Evolutionary conservation across 2,329 filamentous ascomycete genomes (phyloP), one percentile per base, ranked within the genome.

Genomic region (Monosporascus sp.): DNA sequence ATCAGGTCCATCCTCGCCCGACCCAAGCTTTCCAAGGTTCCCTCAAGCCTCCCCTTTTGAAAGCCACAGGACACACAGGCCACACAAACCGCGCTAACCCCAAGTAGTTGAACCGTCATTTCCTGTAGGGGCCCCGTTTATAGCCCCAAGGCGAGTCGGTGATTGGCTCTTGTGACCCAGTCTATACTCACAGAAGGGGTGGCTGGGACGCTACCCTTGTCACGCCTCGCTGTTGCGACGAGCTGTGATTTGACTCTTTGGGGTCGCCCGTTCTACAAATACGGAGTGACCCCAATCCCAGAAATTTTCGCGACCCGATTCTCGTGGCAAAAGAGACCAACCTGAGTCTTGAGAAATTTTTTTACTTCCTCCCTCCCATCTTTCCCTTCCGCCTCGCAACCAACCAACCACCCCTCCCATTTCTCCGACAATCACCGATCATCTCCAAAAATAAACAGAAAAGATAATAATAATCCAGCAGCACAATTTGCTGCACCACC

Each of bases 181-280:
- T 48, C 52, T 60, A 57, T 43, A 24, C 11, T 7, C 45, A 63
- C 64, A 20, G 51, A 27, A 43, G 56, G 60, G 40, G 60, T 61
- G 40, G 27, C 19, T 40, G 51, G 36, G 56, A 45, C 51, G 50
- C 43, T 47, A 49, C 34, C 62, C 64, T 57, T 63, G 63, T 64
- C 52, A 26, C 56, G 50, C 53, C 59, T 53, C 53, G 51, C 46
- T 55, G 52, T 59, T 54, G 61, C 60, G 62, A 56, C 57, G 57
- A 57, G 56, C 60, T 57, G 63, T 67, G 63, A 64, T 65, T 66
- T 64, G 58, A 56, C 53, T 53, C 51, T 53, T 59, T 58, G 59
- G 60, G 61, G 58, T 59, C 61, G 63, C 63, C 66, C 67, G 64
- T 70, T 65, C 66, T 73, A 74, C 71, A 73, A 73, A 73, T 73